phyloP scores from a whole-genome alignment of 2,329 filamentous ascomycete species.

The Gremmenia infestans region DNA sequence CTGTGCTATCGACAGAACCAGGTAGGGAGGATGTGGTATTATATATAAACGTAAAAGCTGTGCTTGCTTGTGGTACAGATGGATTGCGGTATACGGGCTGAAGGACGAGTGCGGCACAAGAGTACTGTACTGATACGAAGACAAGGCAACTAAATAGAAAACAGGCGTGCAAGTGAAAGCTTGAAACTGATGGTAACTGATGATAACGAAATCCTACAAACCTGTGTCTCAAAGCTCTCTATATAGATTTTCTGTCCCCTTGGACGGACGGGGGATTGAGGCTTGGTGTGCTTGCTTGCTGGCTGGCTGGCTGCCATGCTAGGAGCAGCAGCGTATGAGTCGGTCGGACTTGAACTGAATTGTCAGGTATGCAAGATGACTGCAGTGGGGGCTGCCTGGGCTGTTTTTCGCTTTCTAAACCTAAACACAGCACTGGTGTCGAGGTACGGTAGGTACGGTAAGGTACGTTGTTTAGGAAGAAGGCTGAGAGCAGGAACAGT shows the following conservation, averaged over 20 bases:
- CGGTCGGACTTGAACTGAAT: not conserved
- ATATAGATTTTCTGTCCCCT: not conserved
- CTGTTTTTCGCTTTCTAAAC: not conserved
- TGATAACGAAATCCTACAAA: not conserved
- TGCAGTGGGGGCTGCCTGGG: constrained; percentile 8
- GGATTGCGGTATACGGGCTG: not conserved
- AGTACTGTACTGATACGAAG: not conserved
- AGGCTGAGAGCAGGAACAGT: not conserved
- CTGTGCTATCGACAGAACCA: no score
- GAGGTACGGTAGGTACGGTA: not conserved
- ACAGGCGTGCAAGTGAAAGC: not conserved
- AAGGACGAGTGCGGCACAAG: not conserved
- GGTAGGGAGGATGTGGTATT: not conserved
- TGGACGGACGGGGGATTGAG: not conserved
- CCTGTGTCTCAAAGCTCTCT: not conserved
- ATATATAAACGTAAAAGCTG: not conserved
- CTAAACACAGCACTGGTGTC: not conserved
- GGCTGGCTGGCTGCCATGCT: not conserved
- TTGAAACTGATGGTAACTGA: not conserved
- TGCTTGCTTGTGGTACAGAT: not conserved
- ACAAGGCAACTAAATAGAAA: not conserved
- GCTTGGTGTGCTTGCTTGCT: not conserved
- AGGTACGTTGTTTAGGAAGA: not conserved
- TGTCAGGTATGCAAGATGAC: constrained; percentile 1
- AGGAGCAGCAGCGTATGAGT: not conserved